Evolutionary conservation across 2,329 filamentous ascomycete species (phyloP), one percentile per base, ranked within the genome.

Genomic region (Fusarium algeriense): DNA sequence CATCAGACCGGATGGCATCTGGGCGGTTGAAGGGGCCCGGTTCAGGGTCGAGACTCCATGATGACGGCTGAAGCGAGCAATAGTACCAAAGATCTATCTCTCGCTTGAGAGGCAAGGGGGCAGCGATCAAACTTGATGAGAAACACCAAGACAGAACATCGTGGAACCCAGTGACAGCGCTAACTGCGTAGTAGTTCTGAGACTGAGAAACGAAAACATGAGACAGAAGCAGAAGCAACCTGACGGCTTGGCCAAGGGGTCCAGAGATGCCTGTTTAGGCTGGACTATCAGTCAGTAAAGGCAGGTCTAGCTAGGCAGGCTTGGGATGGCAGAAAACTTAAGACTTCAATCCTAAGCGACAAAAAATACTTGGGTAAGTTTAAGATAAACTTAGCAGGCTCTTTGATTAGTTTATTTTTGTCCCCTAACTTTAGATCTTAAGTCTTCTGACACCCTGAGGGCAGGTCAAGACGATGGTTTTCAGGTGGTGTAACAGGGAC

Each of bases 1-100:
- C 75, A 83, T 74, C 80, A 77, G 73, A 75, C 77, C 64, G 76
- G 74, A 71, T 70, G 73, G 71, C 61, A 75, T 70, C 73, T 67
- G 66, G 72, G 76, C 71, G 75, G 73, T 45, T 62, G 69, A 65
- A 68, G 70, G 75, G 72, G 71, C 58, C 55, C 52, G 55, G 50
- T 52, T 52, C 56, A 73, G 65, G 67, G 53, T 58, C 53, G 48
- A 59, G 55, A 64, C 49, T 67, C 62, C 59, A 73, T 52, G 63
- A 55, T 46, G 35, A 69, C 45, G 50, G 48, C 64, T 34, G 50
- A 44, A 61, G 69, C 60, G 66, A 60, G 52, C 48, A 57, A 41
- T 38, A 45, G 52, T 62, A 45, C 17, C 48, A 35, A 37, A 41
- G 41, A 49, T 64, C 48, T 34, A 32, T 28, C 41, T 52, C 38